These are phyloP conservation scores for Myxozyma kluyveri DNA, from an alignment of 805 yeast genomes.

Conservation along the genomic window DNA sequence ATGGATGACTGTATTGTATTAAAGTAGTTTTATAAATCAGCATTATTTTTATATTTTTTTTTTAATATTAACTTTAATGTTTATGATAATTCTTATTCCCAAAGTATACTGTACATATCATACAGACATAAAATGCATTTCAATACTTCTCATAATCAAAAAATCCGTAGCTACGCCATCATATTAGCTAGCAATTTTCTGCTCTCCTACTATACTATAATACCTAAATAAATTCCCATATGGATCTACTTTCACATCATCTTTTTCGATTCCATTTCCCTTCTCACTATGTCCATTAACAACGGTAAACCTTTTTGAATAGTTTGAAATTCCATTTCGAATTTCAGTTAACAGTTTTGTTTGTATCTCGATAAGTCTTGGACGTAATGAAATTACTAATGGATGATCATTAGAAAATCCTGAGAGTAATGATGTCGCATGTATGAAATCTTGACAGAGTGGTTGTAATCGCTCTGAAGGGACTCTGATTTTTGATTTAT, in stretches of 20 bases:
- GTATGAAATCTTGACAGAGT: conserved; percentile 2
- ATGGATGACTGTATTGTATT: not conserved
- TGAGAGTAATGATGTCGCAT: not conserved
- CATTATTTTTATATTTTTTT: too few relatives aligned
- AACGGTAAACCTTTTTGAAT: too few relatives aligned
- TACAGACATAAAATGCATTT: too few relatives aligned
- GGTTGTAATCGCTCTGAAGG: conserved; percentile 8
- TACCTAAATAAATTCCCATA: not conserved
- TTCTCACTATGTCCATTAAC: not conserved
- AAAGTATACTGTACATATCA: too few relatives aligned
- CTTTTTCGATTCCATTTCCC: not conserved
- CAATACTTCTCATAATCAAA: too few relatives aligned
- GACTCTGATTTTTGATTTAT: not conserved
- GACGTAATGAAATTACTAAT: conserved; percentile 4
- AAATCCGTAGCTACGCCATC: too few relatives aligned
- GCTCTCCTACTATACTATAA: not conserved
- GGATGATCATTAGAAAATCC: conserved; percentile 18
- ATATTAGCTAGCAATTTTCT: not conserved
- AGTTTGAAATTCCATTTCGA: not conserved
- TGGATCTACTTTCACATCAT: not conserved
- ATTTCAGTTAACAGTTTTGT: not conserved
- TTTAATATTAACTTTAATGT: too few relatives aligned
- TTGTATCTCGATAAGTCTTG: not conserved
- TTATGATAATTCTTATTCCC: too few relatives aligned
- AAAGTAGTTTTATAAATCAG: not conserved